Percentiles rank a stretch among this genome's conserved stretches.
These are phyloP conservation scores for Avena insularis DNA, from an alignment of 176 grass and related monocot genomes.

Conservation along the genomic window DNA sequence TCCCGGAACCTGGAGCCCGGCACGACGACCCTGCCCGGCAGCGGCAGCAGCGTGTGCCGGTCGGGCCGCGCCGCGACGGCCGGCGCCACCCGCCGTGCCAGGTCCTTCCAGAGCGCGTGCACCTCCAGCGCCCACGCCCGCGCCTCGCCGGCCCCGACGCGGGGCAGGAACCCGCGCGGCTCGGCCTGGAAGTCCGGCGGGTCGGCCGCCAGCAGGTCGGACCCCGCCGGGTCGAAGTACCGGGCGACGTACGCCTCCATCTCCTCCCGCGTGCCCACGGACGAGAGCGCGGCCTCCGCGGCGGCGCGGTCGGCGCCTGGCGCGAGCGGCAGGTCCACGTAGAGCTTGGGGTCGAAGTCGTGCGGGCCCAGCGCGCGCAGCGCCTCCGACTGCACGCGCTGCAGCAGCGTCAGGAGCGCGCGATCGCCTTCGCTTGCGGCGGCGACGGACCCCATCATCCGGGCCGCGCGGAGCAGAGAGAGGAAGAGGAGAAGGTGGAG, in stretches of 20 bases:
- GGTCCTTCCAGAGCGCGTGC: constrained; percentile 81
- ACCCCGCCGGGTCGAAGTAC: constrained; percentile 58
- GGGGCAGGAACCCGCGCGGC: constrained; percentile 77
- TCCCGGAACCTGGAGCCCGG: constrained; percentile 87
- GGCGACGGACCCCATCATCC: constrained; percentile 13
- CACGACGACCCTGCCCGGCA: constrained; percentile 61
- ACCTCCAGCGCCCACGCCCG: constrained; percentile 85
- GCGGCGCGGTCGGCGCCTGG: constrained; percentile 40
- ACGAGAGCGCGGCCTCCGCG: constrained; percentile 50
- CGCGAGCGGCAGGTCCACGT: constrained; percentile 87
- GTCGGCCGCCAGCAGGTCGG: constrained; percentile 63
- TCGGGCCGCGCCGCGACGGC: constrained; percentile 52
- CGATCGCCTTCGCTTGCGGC: not conserved
- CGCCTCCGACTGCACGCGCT: constrained; percentile 75
- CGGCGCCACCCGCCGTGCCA: constrained; percentile 56
- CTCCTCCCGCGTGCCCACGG: constrained; percentile 44
- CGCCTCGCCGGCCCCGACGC: constrained; percentile 60
- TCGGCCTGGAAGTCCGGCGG: constrained; percentile 64
- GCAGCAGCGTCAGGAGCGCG: constrained; percentile 71
- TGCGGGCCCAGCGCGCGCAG: constrained; percentile 47
- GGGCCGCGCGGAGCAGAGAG: not conserved
- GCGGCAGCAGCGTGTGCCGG: constrained; percentile 77
- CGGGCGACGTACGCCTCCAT: constrained; percentile 52
- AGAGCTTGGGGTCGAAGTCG: constrained; percentile 88
- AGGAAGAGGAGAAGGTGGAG: not conserved